Evolutionary conservation across 306 rosid genomes (phyloP).

Genomic region (Abrus pulchellus): DNA sequence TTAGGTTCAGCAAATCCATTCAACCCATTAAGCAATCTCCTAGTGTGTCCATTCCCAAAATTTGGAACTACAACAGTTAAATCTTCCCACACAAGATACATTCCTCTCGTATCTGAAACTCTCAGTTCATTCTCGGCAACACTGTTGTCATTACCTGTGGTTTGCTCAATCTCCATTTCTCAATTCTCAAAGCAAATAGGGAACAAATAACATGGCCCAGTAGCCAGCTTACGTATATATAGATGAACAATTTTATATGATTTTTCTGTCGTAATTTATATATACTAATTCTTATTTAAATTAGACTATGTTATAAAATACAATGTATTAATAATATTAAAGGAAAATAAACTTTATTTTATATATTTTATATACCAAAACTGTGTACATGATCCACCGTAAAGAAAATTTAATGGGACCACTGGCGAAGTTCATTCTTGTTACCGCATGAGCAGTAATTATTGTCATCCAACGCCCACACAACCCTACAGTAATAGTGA

Average conservation of each 20-base stretch:
- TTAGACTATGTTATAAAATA: too few relatives aligned
- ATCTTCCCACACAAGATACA: conserved; percentile 89
- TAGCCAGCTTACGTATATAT: not conserved
- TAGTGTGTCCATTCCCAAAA: conserved; percentile 69
- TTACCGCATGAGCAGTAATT: not conserved
- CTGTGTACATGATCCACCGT: too few relatives aligned
- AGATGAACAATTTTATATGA: not conserved
- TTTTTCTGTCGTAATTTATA: too few relatives aligned
- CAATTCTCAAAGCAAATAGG: not conserved
- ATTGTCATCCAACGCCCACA: conserved; percentile 21
- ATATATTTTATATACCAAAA: too few relatives aligned
- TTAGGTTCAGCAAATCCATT: conserved; percentile 88
- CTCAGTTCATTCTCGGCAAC: not conserved
- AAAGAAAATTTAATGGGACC: not conserved
- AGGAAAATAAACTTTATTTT: too few relatives aligned
- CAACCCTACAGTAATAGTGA: not conserved
- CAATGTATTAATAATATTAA: too few relatives aligned
- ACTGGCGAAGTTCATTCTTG: not conserved
- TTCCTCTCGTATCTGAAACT: conserved; percentile 45
- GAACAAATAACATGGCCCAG: not conserved
- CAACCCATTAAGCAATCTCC: conserved; percentile 77
- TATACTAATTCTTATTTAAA: too few relatives aligned
- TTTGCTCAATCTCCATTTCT: conserved; percentile 60
- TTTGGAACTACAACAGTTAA: conserved; percentile 79
- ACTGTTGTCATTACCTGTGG: not conserved